These are phyloP conservation scores for Cercospora zeae-maydis DNA, from an alignment of 2,329 filamentous ascomycete species.

Conservation along the genomic window DNA sequence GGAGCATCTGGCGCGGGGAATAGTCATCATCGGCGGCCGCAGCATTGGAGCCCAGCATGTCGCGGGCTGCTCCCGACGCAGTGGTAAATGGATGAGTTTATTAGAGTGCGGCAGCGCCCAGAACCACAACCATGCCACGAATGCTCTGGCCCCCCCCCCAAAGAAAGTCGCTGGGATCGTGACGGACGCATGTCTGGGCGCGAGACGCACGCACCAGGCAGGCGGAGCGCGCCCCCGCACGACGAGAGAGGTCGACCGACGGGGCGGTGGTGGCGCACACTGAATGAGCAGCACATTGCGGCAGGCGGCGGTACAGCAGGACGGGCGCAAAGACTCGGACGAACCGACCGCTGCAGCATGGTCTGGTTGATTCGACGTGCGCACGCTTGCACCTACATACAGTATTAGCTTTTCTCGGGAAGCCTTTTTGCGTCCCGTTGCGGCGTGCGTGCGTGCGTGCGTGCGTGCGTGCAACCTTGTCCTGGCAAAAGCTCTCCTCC, in stretches of 20 bases:
- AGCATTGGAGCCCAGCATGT: background rate
- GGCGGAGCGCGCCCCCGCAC: background rate
- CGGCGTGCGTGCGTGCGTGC: too few species aligned
- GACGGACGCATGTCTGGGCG: background rate
- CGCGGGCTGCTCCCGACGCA: background rate
- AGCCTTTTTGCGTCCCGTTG: background rate
- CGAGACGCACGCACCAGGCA: background rate
- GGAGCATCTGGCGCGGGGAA: background rate
- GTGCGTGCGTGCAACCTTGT: slow-evolving; percentile 8
- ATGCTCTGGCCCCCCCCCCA: too few species aligned
- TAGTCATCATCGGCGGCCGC: background rate
- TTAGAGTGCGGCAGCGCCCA: too few species aligned
- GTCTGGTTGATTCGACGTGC: background rate
- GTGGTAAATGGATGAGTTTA: background rate
- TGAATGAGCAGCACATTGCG: too few species aligned
- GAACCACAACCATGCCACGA: background rate
- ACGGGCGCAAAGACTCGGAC: background rate
- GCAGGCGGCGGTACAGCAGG: background rate
- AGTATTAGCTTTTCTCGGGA: slow-evolving; percentile 3
- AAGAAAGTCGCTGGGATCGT: background rate
- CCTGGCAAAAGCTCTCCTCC: slow-evolving; percentile 5
- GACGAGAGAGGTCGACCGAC: background rate
- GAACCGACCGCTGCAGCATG: background rate
- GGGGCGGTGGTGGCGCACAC: background rate
- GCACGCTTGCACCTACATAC: too few species aligned